A percentile compares a stretch with the other conserved stretches of the same genome.
Evolutionary conservation across 2,329 filamentous ascomycete species (phyloP).

Genomic region (Fusarium sp.): DNA sequence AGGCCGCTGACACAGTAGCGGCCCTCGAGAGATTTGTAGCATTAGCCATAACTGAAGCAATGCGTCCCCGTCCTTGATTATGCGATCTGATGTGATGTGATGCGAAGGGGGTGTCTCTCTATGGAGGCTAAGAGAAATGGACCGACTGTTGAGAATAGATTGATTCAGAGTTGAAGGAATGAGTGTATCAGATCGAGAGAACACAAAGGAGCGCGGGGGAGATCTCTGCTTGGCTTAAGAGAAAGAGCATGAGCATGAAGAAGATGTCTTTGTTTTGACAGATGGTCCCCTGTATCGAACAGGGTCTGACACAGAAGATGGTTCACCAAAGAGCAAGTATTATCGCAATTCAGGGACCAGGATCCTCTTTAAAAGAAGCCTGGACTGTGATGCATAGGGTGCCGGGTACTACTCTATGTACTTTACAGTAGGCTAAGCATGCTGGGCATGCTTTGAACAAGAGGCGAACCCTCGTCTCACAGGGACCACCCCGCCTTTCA

Average conservation of each 20-base stretch:
- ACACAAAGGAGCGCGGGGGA: slow-evolving; percentile 22
- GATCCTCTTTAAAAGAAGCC: slow-evolving; percentile 34
- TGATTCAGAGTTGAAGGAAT: slow-evolving; percentile 26
- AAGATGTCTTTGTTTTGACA: slow-evolving; percentile 33
- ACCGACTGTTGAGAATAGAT: slow-evolving; percentile 36
- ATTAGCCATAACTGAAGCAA: slow-evolving; percentile 34
- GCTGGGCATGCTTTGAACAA: slow-evolving; percentile 24
- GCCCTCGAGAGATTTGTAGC: slow-evolving; percentile 42
- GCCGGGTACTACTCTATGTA: background rate
- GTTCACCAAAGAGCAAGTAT: slow-evolving; percentile 40
- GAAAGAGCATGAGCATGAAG: slow-evolving; percentile 12
- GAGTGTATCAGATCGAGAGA: slow-evolving; percentile 8
- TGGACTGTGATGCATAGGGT: slow-evolving; percentile 15
- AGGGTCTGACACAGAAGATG: slow-evolving; percentile 47
- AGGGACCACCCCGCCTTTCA: slow-evolving; percentile 45
- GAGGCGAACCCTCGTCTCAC: slow-evolving; percentile 42
- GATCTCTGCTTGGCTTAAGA: slow-evolving; percentile 40
- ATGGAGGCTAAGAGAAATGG: slow-evolving; percentile 4
- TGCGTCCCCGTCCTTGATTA: slow-evolving; percentile 4
- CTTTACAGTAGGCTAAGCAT: background rate
- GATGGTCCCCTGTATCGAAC: slow-evolving; percentile 38
- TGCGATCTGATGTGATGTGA: slow-evolving; percentile 4
- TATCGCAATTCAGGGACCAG: slow-evolving; percentile 32
- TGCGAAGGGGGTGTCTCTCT: slow-evolving; percentile 25
- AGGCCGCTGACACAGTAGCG: slow-evolving; percentile 40